phyloP scores from a whole-genome alignment of 1,139 yeast genomes.

The Hanseniaspora sp. region DNA sequence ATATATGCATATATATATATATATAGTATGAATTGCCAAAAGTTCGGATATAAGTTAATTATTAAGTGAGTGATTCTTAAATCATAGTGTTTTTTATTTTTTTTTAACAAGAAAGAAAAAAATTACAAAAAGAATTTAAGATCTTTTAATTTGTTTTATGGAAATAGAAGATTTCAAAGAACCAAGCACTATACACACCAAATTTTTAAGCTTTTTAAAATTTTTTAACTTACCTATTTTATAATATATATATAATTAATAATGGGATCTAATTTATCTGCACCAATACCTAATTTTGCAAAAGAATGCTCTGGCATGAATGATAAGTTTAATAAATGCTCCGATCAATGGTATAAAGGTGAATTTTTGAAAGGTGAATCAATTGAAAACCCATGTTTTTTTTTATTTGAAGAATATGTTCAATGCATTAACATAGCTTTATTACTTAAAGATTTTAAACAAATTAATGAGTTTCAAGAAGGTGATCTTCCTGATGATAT shows the following conservation, averaged over 20 bases:
- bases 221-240: too few relatives aligned
- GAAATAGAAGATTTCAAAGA: too few relatives aligned
- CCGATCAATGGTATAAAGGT: slow-evolving; percentile 92
- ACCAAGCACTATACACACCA: too few relatives aligned
- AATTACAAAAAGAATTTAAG: too few relatives aligned
- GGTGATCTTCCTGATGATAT: slow-evolving; percentile 16
- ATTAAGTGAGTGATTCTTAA: too few relatives aligned
- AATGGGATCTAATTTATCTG: slow-evolving; percentile 76
- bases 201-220: background rate
- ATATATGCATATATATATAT: too few relatives aligned
- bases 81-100: too few relatives aligned
- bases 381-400: slow-evolving; percentile 76
- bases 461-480: slow-evolving; percentile 11
- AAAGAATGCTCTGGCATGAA: slow-evolving; percentile 90
- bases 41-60: too few relatives aligned
- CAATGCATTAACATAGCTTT: slow-evolving; percentile 60
- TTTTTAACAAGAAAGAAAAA: too few relatives aligned
- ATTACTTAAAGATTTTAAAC: slow-evolving; percentile 27
- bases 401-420: slow-evolving; percentile 76
- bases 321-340: slow-evolving; percentile 79
- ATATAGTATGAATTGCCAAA: too few relatives aligned
- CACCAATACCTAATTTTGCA: slow-evolving; percentile 60
- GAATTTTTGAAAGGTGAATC: slow-evolving; percentile 37
- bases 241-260: background rate
- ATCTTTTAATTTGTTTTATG: too few relatives aligned